Evolutionary conservation across 495 filamentous ascomycete genomes (phyloP), one percentile per base, ranked within the genome.

Genomic region (Podospora pseudopauciseta): DNA sequence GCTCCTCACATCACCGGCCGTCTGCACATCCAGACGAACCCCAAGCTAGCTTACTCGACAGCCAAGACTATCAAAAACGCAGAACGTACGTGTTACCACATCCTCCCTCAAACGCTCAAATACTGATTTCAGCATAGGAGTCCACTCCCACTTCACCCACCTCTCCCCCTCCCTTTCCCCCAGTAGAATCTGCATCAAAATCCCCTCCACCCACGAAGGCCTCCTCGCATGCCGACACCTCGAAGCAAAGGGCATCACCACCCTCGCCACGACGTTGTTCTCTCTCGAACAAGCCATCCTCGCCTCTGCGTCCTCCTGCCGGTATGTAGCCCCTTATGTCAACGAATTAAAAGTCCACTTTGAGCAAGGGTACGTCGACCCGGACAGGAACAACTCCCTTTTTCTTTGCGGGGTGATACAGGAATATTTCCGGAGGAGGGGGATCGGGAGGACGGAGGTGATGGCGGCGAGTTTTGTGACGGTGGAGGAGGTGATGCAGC

Each of bases 301-400:
- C 0, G 87, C 87, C 19, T 84, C 78, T 2, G 83, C 86, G 30
- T 84, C 81, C 4, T 83, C 83, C 23, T 89, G 86, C 68, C 80
- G 80, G 0, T 89, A 89, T 67, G 82, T 89, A 53, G 85, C 86
- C 3, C 86, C 87, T 2, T 90, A 88, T 62, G 84, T 91, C 61
- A 87, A 91, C 63, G 87, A 90, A 62, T 73, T 91, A 23, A 86
- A 84, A 65, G 88, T 87, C 4, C 86, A 89, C 63, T 84, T 90
- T 66, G 82, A 86, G 19, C 64, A 77, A 7, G 80, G 76, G 82
- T 88, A 77, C 65, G 81, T 77, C 6, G 27, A 81, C 63, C 70
- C 80, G 19, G 83, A 86, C 67, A 69, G 72, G 62, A 73, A 83
- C 75, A 79, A 83, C 76, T 68, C 76, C 4, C 78, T 88, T 26